Conservation (phyloP, 306 rosid species). For the Cotoneaster glaucophyllus region DNA sequence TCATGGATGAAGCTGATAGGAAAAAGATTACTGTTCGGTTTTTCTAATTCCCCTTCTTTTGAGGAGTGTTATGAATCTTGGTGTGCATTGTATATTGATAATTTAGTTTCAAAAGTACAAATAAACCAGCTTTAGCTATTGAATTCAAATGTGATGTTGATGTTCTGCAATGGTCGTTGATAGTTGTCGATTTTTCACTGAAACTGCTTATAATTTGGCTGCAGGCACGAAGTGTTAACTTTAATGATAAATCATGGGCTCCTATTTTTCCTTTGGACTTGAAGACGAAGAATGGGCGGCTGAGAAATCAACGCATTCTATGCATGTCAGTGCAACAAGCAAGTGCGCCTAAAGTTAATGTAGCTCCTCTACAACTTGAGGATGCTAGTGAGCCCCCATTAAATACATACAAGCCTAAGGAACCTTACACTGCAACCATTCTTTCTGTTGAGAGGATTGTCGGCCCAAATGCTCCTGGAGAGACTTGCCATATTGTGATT, state of each 20-base stretch:
- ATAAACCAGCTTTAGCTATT: not conserved
- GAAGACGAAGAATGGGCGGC: conserved; percentile 32
- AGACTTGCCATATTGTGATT: conserved; percentile 91
- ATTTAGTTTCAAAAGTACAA: not conserved
- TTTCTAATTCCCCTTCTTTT: not conserved
- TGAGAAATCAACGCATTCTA: conserved; percentile 36
- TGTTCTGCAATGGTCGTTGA: not conserved
- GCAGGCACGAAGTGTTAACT: conserved; percentile 49
- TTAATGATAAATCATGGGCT: conserved; percentile 54
- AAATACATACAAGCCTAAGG: conserved; percentile 69
- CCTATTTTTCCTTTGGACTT: conserved; percentile 38
- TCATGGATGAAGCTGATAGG: not conserved
- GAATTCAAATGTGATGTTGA: not conserved
- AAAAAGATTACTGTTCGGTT: not conserved
- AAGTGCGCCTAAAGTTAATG: conserved; percentile 55
- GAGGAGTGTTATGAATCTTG: not conserved
- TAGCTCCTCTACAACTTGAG: conserved; percentile 67
- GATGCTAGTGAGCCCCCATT: conserved; percentile 77
- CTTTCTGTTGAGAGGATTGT: conserved; percentile 92
- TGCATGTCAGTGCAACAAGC: conserved; percentile 94
- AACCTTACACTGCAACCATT: conserved; percentile 87
- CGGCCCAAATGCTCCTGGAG: conserved; percentile 95
- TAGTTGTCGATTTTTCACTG: conserved; percentile 1
- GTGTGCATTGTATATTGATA: not conserved
- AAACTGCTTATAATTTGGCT: conserved; percentile 17